Evolutionary conservation across 805 yeast species (phyloP).

Genomic region (Nakazawaea ernobii): DNA sequence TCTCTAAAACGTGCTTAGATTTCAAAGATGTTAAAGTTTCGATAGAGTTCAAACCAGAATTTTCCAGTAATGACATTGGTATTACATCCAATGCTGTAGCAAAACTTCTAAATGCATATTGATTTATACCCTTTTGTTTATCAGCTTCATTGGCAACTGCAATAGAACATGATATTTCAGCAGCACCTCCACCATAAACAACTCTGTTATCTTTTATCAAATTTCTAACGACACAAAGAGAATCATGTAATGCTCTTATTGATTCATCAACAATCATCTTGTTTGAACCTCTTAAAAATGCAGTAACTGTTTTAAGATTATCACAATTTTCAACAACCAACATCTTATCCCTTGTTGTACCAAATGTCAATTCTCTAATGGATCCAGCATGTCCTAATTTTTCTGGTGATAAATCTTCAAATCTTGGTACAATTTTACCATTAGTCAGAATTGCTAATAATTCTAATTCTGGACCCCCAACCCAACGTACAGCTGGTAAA

Average conservation of each 20-base stretch:
- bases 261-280: constrained; percentile 98
- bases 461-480: constrained; percentile 95
- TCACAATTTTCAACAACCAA: constrained; percentile 87
- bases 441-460: constrained; percentile 95
- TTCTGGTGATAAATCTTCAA: constrained; percentile 78
- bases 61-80: constrained; percentile 94
- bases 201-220: constrained; percentile 86
- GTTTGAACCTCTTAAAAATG: constrained; percentile 91
- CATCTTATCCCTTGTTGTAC: constrained; percentile 96
- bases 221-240: constrained; percentile 95
- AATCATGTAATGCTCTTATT: constrained; percentile 91
- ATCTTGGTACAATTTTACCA: constrained; percentile 95
- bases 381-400: constrained; percentile 87
- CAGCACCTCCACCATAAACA: constrained; percentile 99
- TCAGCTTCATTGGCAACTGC: constrained; percentile 92
- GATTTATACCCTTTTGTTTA: constrained; percentile 90
- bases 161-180: constrained; percentile 89
- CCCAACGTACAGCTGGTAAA: constrained; percentile 97
- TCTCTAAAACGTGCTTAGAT: constrained; percentile 75
- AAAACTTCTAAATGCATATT: constrained; percentile 96
- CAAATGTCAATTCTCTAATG: constrained; percentile 85
- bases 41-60: constrained; percentile 92
- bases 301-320: constrained; percentile 83
- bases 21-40: constrained; percentile 82
- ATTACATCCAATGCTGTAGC: constrained; percentile 85